Percentiles rank a stretch among this genome's conserved stretches.
phyloP scores from a whole-genome alignment of 2,329 filamentous ascomycete species.

The Pseudogymnoascus sp. region DNA sequence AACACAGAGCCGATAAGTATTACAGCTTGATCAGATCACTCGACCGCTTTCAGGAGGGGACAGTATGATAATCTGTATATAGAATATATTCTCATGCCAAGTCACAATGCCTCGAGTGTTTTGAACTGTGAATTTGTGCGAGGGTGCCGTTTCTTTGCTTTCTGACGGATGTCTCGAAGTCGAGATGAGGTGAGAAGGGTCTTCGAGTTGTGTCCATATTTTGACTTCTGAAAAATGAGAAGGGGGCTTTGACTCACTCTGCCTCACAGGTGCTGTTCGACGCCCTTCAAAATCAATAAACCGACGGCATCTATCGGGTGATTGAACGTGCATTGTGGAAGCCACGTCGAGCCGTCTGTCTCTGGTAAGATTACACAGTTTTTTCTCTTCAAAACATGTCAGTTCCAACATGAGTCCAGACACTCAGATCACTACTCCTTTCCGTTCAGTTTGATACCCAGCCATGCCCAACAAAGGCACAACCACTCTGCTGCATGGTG shows the following conservation, averaged over 20 bases:
- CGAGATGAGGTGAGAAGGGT: background rate
- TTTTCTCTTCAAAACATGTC: background rate
- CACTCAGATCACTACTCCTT: background rate
- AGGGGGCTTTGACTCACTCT: background rate
- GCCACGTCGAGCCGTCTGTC: background rate
- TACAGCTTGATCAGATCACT: conserved; percentile 12
- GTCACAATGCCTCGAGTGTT: background rate
- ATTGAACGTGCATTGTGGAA: background rate
- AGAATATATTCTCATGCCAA: background rate
- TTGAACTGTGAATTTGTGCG: background rate
- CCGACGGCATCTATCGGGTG: background rate
- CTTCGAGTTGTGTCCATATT: background rate
- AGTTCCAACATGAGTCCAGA: background rate
- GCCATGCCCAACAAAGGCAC: background rate
- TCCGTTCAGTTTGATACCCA: background rate
- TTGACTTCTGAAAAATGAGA: background rate
- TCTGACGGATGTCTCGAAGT: background rate
- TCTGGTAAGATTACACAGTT: background rate
- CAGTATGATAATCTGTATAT: conserved; percentile 2
- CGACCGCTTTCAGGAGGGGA: background rate
- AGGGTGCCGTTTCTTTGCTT: background rate
- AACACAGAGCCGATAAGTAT: conserved; percentile 2
- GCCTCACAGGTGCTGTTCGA: background rate
- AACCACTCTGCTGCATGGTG: background rate
- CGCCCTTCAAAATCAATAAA: background rate